phyloP scores from a whole-genome alignment of 2,329 filamentous ascomycete species.

The Fonsecaea pedrosoi region DNA sequence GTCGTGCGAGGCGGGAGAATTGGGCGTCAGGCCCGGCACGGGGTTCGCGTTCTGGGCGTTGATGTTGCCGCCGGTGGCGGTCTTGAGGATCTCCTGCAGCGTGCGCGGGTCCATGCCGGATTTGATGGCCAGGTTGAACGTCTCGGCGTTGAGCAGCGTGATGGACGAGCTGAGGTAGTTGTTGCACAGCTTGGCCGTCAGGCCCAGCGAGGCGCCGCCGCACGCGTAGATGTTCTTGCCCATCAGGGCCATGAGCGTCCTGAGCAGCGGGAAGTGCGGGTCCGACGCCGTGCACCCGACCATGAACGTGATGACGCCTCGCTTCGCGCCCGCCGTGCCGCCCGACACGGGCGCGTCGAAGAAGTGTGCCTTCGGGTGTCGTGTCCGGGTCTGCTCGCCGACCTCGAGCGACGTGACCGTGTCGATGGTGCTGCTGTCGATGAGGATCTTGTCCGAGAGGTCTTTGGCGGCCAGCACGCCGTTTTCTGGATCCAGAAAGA shows the following conservation, averaged over 20 bases:
- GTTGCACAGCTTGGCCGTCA: conserved; percentile 66
- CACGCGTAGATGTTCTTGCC: conserved; percentile 59
- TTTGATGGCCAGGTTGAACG: conserved; percentile 65
- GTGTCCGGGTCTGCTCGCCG: conserved; percentile 7
- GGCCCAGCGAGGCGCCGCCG: conserved; percentile 61
- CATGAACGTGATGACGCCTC: conserved; percentile 62
- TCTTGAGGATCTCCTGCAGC: conserved; percentile 58
- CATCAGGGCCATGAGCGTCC: conserved; percentile 57
- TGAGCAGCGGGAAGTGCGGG: conserved; percentile 53
- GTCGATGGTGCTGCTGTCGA: conserved; percentile 64
- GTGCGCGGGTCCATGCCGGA: conserved; percentile 62
- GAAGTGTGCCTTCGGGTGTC: conserved; percentile 48
- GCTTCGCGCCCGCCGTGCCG: conserved; percentile 57
- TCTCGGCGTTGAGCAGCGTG: conserved; percentile 63
- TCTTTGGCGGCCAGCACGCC: conserved; percentile 50
- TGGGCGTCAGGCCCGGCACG: conserved; percentile 56
- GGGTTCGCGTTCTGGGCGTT: conserved; percentile 60
- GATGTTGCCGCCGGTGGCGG: conserved; percentile 58
- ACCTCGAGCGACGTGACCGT: conserved; percentile 48
- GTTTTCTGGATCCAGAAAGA: conserved; percentile 55
- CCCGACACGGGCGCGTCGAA: conserved; percentile 62
- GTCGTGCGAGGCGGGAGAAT: conserved; percentile 55
- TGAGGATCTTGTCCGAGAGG: conserved; percentile 54
- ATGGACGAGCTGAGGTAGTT: conserved; percentile 67
- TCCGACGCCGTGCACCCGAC: conserved; percentile 57